phyloP scores from a whole-genome alignment of 345 rosid species.

The Carallia brachiata region DNA sequence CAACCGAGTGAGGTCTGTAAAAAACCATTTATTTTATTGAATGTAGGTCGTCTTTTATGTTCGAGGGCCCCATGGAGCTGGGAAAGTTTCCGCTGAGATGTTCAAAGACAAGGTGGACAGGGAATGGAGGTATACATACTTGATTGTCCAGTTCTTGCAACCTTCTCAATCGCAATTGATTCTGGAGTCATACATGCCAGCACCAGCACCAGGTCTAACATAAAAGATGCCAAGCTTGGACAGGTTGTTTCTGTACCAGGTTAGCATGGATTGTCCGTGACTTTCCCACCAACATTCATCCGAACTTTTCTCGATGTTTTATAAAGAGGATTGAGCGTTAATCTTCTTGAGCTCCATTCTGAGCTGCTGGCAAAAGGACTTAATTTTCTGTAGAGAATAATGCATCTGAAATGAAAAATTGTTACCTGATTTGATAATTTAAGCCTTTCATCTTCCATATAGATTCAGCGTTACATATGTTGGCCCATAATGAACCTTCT shows the following conservation, averaged over 20 bases:
- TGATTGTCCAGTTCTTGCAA: slow-evolving; percentile 70
- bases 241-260: neutral
- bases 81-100: slow-evolving; percentile 85
- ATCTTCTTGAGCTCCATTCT: neutral
- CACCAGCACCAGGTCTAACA: slow-evolving; percentile 27
- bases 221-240: slow-evolving; percentile 11
- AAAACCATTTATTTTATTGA: neutral
- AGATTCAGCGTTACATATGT: too few species aligned
- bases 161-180: slow-evolving; percentile 71
- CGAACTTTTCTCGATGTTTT: neutral
- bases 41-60: slow-evolving; percentile 71
- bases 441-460: too few species aligned
- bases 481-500: too few species aligned
- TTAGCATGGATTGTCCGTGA: neutral
- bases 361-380: too few species aligned
- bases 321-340: neutral
- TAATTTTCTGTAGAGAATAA: too few species aligned
- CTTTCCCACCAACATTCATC: neutral
- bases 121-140: slow-evolving; percentile 83
- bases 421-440: too few species aligned
- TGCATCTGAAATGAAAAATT: too few species aligned
- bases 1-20: neutral
- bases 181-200: slow-evolving; percentile 86
- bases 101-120: slow-evolving; percentile 79
- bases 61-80: slow-evolving; percentile 95